phyloP scores from a whole-genome alignment of 345 rosid species.

The Gynandropsis gynandra region DNA sequence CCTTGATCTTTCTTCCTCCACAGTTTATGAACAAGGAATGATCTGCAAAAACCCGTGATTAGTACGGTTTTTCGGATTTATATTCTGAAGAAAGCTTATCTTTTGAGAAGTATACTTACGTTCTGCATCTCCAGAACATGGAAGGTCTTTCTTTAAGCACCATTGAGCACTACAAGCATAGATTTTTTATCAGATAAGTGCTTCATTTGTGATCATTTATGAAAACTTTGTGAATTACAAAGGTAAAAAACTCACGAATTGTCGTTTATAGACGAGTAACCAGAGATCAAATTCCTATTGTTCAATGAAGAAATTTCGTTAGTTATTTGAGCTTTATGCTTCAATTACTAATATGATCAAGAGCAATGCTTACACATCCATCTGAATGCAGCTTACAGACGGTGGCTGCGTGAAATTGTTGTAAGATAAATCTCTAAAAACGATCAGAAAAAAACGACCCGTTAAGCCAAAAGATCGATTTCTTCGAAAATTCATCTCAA shows the following conservation, averaged over 20 bases:
- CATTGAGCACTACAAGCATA: constrained; percentile 34
- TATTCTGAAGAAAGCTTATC: background rate
- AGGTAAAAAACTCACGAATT: constrained; percentile 43
- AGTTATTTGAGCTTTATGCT: background rate
- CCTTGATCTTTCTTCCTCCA: constrained; percentile 35
- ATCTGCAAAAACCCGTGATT: constrained; percentile 31
- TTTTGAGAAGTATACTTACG: constrained; percentile 34
- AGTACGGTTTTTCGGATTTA: background rate
- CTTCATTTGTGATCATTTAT: background rate
- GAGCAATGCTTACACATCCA: constrained; percentile 38
- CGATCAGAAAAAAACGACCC: background rate
- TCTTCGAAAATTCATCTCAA: background rate
- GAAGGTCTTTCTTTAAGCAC: constrained; percentile 70
- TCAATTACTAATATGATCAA: background rate
- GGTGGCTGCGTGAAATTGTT: constrained; percentile 63
- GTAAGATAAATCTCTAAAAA: constrained; percentile 74
- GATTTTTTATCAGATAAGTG: background rate
- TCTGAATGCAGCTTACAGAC: constrained; percentile 32
- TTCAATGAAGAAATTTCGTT: constrained; percentile 8
- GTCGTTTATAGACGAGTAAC: constrained; percentile 32
- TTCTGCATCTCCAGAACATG: constrained; percentile 38
- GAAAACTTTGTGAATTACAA: background rate
- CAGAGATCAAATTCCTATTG: constrained; percentile 65
- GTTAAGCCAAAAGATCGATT: background rate
- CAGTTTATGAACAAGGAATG: constrained; percentile 71